phyloP scores from a whole-genome alignment of 1,284 basidiomycete genomes.

The Sutorius eximius region DNA sequence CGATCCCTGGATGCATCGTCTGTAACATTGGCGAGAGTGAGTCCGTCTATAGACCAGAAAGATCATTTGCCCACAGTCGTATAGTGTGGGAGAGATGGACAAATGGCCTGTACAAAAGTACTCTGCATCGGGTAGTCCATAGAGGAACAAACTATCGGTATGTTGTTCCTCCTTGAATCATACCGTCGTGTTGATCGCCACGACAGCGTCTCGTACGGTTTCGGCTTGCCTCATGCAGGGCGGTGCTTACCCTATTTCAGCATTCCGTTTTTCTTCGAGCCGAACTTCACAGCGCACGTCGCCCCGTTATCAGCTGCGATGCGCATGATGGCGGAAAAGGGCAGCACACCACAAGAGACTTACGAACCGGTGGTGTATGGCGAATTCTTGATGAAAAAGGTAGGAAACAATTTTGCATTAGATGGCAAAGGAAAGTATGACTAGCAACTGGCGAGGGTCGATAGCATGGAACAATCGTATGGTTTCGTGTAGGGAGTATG shows the following conservation, averaged over 20 bases:
- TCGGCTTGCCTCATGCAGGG: background rate
- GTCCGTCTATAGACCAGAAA: constrained; percentile 25
- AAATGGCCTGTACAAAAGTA: constrained; percentile 73
- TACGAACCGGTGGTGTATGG: constrained; percentile 67
- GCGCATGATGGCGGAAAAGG: constrained; percentile 37
- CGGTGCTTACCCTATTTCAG: constrained; percentile 33
- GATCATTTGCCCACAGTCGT: constrained; percentile 3
- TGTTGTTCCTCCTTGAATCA: background rate
- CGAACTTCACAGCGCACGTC: constrained; percentile 69
- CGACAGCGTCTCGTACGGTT: constrained; percentile 53
- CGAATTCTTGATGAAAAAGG: constrained; percentile 71
- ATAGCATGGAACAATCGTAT: background rate
- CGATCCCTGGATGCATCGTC: constrained; percentile 73
- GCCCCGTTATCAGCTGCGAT: constrained; percentile 57
- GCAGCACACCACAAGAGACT: constrained; percentile 14
- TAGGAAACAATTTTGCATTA: constrained; percentile 62
- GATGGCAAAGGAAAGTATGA: constrained; percentile 45
- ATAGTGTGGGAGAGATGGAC: constrained; percentile 87
- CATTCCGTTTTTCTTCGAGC: constrained; percentile 87
- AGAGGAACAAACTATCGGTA: constrained; percentile 71
- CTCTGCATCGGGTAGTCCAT: constrained; percentile 79
- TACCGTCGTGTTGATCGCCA: constrained; percentile 5
- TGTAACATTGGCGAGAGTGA: constrained; percentile 84
- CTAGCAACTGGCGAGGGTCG: constrained; percentile 19
- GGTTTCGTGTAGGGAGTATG: background rate